Evolutionary conservation across 1,139 yeast species (phyloP).

Genomic region (Yamadazyma pseudoaaseri): DNA sequence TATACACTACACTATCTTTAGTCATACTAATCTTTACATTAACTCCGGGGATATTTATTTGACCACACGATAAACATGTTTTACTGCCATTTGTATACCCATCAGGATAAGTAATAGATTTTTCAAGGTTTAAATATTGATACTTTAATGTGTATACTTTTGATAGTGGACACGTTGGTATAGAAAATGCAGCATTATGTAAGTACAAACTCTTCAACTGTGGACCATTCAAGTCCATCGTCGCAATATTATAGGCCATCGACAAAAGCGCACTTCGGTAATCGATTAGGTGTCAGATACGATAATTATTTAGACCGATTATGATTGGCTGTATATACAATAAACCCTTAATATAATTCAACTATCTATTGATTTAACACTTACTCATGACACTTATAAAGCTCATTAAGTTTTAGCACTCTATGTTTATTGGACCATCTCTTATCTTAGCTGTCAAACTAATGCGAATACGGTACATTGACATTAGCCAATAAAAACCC

Average conservation of each 20-base stretch:
- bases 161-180: conserved; percentile 25
- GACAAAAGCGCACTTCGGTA: conserved; percentile 1
- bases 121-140: conserved; percentile 20
- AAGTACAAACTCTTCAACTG: conserved; percentile 21
- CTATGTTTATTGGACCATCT: no score
- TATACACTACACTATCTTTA: conserved; percentile 9
- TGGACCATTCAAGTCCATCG: conserved; percentile 15
- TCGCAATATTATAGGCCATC: neutral
- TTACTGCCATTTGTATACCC: conserved; percentile 20
- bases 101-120: conserved; percentile 29
- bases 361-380: no score
- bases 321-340: neutral
- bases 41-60: conserved; percentile 44
- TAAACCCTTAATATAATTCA: no score
- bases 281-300: neutral
- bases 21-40: conserved; percentile 25
- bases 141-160: conserved; percentile 25
- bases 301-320: neutral
- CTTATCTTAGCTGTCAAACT: neutral
- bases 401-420: no score
- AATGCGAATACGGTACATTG: neutral
- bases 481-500: neutral
- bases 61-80: conserved; percentile 48
- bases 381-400: no score
- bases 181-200: conserved; percentile 29